Percentiles rank a stretch among this genome's conserved stretches.
Conservation (phyloP, 768 basidiomycete species). For the Kwoniella sp. region DNA sequence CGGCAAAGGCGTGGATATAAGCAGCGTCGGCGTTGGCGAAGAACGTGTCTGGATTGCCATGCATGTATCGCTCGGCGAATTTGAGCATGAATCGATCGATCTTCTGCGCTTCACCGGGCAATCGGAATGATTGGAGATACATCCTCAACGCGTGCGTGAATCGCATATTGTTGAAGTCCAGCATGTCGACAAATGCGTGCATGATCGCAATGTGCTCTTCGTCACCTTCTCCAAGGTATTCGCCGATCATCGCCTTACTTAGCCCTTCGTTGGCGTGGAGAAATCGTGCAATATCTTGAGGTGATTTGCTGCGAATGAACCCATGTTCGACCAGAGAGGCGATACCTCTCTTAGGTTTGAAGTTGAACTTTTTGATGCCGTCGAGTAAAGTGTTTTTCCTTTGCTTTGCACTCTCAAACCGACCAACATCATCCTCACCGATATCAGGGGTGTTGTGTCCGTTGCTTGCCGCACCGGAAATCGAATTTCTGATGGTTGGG, state of each 20-base stretch:
- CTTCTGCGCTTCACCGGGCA: slow-evolving; percentile 96
- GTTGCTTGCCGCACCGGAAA: slow-evolving; percentile 23
- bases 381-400: slow-evolving; percentile 92
- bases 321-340: slow-evolving; percentile 84
- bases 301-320: slow-evolving; percentile 73
- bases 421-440: slow-evolving; percentile 77
- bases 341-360: slow-evolving; percentile 94
- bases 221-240: slow-evolving; percentile 95
- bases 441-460: slow-evolving; percentile 68
- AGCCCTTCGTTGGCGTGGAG: slow-evolving; percentile 86
- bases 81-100: slow-evolving; percentile 99
- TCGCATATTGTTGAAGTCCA: slow-evolving; percentile 77
- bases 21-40: slow-evolving; percentile 97
- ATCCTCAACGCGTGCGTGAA: slow-evolving; percentile 88
- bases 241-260: slow-evolving; percentile 93
- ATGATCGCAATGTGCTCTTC: slow-evolving; percentile 87
- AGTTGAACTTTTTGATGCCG: slow-evolving; percentile 96
- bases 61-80: slow-evolving; percentile 95
- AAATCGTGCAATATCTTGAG: slow-evolving; percentile 81
- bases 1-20: slow-evolving; percentile 92
- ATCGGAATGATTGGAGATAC: slow-evolving; percentile 92
- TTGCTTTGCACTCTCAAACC: slow-evolving; percentile 93
- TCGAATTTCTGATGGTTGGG: slow-evolving; percentile 19
- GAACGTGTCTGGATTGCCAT: slow-evolving; percentile 75
- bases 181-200: slow-evolving; percentile 93